Conservation (phyloP, 352 stramenopile species). For the Thalassiosira ordinaria region DNA sequence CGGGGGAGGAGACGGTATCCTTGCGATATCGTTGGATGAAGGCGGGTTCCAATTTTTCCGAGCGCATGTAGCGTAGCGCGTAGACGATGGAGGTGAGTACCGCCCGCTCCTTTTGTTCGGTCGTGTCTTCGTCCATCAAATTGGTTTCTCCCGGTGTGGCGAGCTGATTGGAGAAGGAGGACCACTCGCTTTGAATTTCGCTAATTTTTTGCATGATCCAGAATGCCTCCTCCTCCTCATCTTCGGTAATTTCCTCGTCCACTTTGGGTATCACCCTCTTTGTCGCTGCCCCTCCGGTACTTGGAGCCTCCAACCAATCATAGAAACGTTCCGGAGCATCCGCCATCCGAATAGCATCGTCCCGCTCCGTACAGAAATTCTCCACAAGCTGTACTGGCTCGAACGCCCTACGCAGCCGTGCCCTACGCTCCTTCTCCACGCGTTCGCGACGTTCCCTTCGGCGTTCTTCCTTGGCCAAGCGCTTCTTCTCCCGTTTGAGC, state of each 20-base stretch:
- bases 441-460: conserved; percentile 48
- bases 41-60: conserved; percentile 81
- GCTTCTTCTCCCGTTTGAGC: conserved; percentile 78
- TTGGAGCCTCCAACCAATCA: conserved; percentile 69
- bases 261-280: conserved; percentile 25
- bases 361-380: conserved; percentile 86
- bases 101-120: conserved; percentile 57
- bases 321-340: conserved; percentile 82
- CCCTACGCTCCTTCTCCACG: conserved; percentile 73
- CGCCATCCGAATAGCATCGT: conserved; percentile 81
- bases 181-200: conserved; percentile 70
- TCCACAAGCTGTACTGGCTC: conserved; percentile 84
- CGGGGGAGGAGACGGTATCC: conserved; percentile 71
- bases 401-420: conserved; percentile 77
- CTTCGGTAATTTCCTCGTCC: conserved; percentile 53
- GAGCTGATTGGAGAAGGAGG: conserved; percentile 21
- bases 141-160: conserved; percentile 25
- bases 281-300: too few species aligned
- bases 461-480: conserved; percentile 67
- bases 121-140: conserved; percentile 52
- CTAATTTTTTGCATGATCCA: conserved; percentile 83
- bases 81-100: conserved; percentile 77
- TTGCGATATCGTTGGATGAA: conserved; percentile 82
- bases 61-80: conserved; percentile 77
- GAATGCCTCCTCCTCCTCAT: conserved; percentile 78